Base-by-base conservation (phyloP, 176 grass and related monocot species). In the Aegilops tauschii region DNA sequence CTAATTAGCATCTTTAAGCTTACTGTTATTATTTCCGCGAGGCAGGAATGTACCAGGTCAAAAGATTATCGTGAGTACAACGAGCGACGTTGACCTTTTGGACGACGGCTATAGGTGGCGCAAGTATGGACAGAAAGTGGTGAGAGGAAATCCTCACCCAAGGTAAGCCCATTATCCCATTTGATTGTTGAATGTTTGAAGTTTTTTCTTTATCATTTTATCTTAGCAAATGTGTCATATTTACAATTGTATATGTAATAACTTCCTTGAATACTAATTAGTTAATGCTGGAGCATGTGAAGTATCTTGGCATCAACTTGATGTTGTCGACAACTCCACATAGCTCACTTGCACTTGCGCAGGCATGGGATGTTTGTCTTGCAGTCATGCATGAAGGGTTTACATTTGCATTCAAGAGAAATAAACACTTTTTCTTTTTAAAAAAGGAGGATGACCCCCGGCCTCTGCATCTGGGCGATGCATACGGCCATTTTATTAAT, bases 91-190 rank as follows among this genome's bases (percentile, higher is more conserved):
- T 49, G 93, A 95, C 89, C 83, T 95, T 75, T 89, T 95, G 86
- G 85, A 90, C 13, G 93, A 94, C 83, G 93, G 93, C 63, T 94
- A 90, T 40, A 90, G 91, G 75, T 94, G 93, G 93, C 87, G 90
- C 20, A 94, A 94, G 61, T 94, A 94, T 65, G 93, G 90, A 50
- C 93, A 94, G 27, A 92, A 94, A 54, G 71, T 88, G 76, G 87
- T 92, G 35, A 88, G 89, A 81, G 93, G 90, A 79, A 92, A 88
- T 65, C 84, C 91, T 59, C 81, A 80, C 36, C 93, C 93, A 63
- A 87, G 93, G 73, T 89, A 82, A 6, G 74, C 25, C 81, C 78
- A 80, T 83, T 34, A 67, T 73, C 64, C 49, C 12, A 31, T 50
- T 27, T 54, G 50, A 50, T 52, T 8, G 8, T 64, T 74, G 9